These are phyloP conservation scores for Litsea cubeba DNA, from an alignment of 164 flowering plant genomes.

Conservation along the genomic window DNA sequence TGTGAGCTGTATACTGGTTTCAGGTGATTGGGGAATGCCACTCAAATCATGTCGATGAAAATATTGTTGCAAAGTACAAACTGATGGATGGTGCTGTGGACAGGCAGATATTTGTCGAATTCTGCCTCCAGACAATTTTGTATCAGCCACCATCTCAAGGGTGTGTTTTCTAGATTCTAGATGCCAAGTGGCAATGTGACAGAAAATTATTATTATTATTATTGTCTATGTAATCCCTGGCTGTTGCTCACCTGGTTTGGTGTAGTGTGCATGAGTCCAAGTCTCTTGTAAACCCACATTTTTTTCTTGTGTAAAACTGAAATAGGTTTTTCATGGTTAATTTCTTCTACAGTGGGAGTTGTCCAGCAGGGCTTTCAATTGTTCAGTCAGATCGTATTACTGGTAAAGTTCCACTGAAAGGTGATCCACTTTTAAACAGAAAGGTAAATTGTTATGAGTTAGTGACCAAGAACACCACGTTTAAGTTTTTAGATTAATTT, in stretches of 20 bases:
- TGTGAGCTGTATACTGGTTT: constrained; percentile 15
- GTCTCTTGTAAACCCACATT: too few relatives aligned
- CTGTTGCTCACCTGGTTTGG: too few relatives aligned
- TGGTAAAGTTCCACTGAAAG: constrained; percentile 57
- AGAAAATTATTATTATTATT: too few relatives aligned
- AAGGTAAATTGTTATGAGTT: constrained; percentile 44
- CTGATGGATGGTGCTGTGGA: constrained; percentile 39
- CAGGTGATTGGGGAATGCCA: constrained; percentile 95
- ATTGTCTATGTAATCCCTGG: too few relatives aligned
- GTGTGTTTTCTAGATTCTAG: constrained; percentile 30
- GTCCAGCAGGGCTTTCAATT: constrained; percentile 79
- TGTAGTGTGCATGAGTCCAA: too few relatives aligned
- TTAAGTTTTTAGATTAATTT: constrained; percentile 1
- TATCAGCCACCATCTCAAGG: constrained; percentile 72
- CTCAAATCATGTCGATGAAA: constrained; percentile 46
- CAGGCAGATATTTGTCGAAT: constrained; percentile 59
- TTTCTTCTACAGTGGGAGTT: constrained; percentile 42
- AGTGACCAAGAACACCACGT: not conserved
- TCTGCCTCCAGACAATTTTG: constrained; percentile 74
- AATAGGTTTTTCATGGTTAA: constrained; percentile 2
- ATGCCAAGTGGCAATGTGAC: not conserved
- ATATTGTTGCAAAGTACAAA: constrained; percentile 57
- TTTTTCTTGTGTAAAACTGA: not conserved
- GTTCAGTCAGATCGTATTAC: constrained; percentile 63
- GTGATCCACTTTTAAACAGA: constrained; percentile 48